Base-by-base conservation (phyloP, 129 eudicot species). In the Cynara cardunculus region DNA sequence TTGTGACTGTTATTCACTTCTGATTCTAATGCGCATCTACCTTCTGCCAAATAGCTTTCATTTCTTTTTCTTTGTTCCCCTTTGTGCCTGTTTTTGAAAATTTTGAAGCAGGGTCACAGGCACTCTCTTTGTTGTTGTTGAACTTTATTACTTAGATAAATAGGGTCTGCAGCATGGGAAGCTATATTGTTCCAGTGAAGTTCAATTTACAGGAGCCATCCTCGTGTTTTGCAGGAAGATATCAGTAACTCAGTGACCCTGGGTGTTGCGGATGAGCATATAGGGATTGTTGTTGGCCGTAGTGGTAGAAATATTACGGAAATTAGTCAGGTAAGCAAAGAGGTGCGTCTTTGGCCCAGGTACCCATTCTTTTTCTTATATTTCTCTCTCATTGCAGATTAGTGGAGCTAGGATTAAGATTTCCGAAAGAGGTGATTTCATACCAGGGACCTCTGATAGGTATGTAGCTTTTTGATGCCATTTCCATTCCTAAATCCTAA, bases 351-450 rank as follows among this genome's bases (percentile, higher is more conserved):
- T 77, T 62, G 69, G 27, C 67, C 77, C 77, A 30, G 56, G 46
- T 26, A 25, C 44, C 72, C 74, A 10, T 26, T 46, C n/a, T 41
- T 76, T 66, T 70, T 71, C 21, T 12, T 76, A 14, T 82, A 62
- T 25, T 37, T 80, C 34, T 64, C 31, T 53, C 39, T 46, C 28
- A 9, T 61, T 81, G 84, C 94, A 94, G 99, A 80, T 85, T 75
- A 92, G 98, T 78, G 93, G 99, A 78, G 97, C 99, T 41, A 92
- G 85, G 87, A 89, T 92, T 61, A 95, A 92, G 91, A 92, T 90
- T 80, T 95, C 97, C 21, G 99, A 90, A 77, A 85, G 94, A 82
- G 99, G 97, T 62, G 99, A 95, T 88, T 95, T 95, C 87, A 89
- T 92, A 86, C 70, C 90, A 46, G 99, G 99, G 75, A 95, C 99